phyloP scores from a whole-genome alignment of 768 basidiomycete genomes.

The Sporobolomyces pararoseus region DNA sequence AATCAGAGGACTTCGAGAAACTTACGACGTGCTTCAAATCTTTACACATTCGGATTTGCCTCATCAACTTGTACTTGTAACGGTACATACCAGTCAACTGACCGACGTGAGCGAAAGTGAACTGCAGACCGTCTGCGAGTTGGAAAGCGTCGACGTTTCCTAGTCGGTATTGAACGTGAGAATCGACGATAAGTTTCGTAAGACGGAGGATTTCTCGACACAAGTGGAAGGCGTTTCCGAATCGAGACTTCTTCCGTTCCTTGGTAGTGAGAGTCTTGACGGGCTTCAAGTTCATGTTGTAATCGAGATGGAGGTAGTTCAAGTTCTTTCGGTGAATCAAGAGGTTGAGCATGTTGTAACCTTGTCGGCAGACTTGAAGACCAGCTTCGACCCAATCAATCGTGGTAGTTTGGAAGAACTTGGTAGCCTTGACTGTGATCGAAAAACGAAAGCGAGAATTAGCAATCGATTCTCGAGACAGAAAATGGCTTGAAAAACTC shows the following conservation, averaged over 20 bases:
- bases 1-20: not conserved
- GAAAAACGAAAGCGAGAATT: not conserved
- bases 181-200: slow-evolving; percentile 97
- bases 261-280: slow-evolving; percentile 92
- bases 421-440: slow-evolving; percentile 71
- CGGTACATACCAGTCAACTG: slow-evolving; percentile 99
- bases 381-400: slow-evolving; percentile 99
- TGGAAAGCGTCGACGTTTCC: slow-evolving; percentile 99
- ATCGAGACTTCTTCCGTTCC: slow-evolving; percentile 98
- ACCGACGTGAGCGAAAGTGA: slow-evolving; percentile 95
- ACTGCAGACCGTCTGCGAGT: slow-evolving; percentile 94
- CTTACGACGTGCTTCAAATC: slow-evolving; percentile 81
- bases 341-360: slow-evolving; percentile 98
- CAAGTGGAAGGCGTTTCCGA: slow-evolving; percentile 97
- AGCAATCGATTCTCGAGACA: not conserved
- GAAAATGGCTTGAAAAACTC: slow-evolving; percentile 6
- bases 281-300: slow-evolving; percentile 98
- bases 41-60: slow-evolving; percentile 99
- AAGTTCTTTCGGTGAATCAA: slow-evolving; percentile 90
- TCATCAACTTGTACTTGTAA: slow-evolving; percentile 99
- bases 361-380: slow-evolving; percentile 94
- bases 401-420: slow-evolving; percentile 98
- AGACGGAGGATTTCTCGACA: slow-evolving; percentile 96
- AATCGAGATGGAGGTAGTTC: slow-evolving; percentile 87
- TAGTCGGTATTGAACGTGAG: slow-evolving; percentile 95